Percentiles rank a stretch among this genome's conserved stretches.
Conservation (phyloP, 1,284 basidiomycete species). For the Coniophora puteana region DNA sequence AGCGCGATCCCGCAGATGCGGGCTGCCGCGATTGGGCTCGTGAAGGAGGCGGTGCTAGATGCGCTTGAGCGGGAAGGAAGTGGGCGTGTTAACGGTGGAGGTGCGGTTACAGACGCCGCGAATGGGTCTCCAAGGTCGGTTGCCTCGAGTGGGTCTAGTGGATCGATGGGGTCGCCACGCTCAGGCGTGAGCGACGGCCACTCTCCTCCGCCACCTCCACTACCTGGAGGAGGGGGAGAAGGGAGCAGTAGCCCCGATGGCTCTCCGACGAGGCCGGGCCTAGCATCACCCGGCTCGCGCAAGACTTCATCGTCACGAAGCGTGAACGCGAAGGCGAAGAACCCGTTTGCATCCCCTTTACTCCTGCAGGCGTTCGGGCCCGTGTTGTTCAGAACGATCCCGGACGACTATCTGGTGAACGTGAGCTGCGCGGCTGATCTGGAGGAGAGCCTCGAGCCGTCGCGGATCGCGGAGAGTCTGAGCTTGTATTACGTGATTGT, state of each 20-base stretch:
- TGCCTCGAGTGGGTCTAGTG: no score
- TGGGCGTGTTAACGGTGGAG: no score
- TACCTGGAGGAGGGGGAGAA: constrained; percentile 10
- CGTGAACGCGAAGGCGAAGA: constrained; percentile 9
- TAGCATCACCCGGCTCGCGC: no score
- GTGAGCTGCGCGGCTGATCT: constrained; percentile 20
- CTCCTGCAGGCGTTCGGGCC: constrained; percentile 21
- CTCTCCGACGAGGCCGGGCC: no score
- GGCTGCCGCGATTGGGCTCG: constrained; percentile 58
- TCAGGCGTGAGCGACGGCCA: no score
- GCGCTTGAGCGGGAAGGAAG: no score
- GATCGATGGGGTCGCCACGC: no score
- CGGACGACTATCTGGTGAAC: constrained; percentile 18
- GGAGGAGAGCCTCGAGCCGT: constrained; percentile 21
- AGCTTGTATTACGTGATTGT: constrained; percentile 29
- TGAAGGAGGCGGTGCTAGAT: constrained; percentile 62
- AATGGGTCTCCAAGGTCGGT: no score
- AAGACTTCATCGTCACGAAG: neutral
- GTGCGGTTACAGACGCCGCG: no score
- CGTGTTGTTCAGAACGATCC: constrained; percentile 24
- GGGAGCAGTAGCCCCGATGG: no score
- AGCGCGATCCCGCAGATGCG: constrained; percentile 57
- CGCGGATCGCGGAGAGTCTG: constrained; percentile 27
- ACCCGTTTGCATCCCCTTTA: constrained; percentile 21
- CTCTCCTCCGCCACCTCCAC: no score